Base-by-base conservation (phyloP, 805 yeast genomes). In the Lipomyces yamadae region DNA sequence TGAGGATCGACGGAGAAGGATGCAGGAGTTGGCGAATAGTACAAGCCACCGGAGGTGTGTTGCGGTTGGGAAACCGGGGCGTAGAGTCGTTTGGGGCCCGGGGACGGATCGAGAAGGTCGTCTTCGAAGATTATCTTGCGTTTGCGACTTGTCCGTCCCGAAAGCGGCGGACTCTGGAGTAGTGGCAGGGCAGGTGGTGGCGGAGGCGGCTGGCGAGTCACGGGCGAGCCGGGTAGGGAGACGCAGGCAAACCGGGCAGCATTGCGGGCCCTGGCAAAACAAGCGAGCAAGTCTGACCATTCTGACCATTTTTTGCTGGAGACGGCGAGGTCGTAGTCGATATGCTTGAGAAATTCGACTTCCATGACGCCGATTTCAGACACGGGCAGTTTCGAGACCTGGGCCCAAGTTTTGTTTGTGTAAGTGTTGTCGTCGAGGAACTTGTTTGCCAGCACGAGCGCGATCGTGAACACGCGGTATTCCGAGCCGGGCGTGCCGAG, bases 391-490 rank as follows among this genome's bases (percentile, higher is more conserved):
- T 96, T 95, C 3, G 97, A 91, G n/a, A 98, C 98, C 69, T 92
- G 92, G 56, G 92, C 86, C 99, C 99, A 94, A 6, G 97, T 91
- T 74, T 87, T 87, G 80, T 94, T 94, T 67, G 97, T 92, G 77
- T 94, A 94, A 34, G 98, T 94, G 79, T 94, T 92, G 81, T 94
- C 99, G 80, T 94, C 98, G 76, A 92, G 92, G 77, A 92, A 91
- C 80, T 94, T 94, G 81, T 95, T 94, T 56, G 97, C 96, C 68
- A 94, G 81, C 55, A 94, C 86, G 58, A 94, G 82, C 2, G 95
- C 84, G 30, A 89, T 81, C 53, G 89, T 87, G 56, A 92, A 60
- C 42, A 67, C 67, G 11, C 79, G 70, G 65, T 74, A 77, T 67
- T 78, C 81, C 48, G 78, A 74, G 58, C 77, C 74, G 0, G 78